phyloP scores from a whole-genome alignment of 2,329 filamentous ascomycete genomes.

The Pestalotiopsis sp. region DNA sequence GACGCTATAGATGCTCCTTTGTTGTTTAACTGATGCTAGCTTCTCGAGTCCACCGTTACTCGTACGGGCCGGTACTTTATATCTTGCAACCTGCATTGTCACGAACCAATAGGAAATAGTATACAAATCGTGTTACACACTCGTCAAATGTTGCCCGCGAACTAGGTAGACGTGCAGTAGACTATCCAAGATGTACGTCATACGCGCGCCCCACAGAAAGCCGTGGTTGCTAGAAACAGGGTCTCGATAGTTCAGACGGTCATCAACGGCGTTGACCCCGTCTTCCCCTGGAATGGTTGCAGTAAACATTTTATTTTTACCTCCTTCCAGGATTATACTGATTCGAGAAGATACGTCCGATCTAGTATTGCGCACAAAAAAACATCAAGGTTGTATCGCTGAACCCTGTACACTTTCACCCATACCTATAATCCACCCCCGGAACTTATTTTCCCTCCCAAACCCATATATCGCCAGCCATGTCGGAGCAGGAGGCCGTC shows the following conservation, averaged over 20 bases:
- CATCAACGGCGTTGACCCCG: not conserved
- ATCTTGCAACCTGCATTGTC: not conserved
- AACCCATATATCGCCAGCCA: not conserved
- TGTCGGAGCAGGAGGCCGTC: not conserved
- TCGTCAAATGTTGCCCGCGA: not conserved
- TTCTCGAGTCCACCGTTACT: not conserved
- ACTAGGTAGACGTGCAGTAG: not conserved
- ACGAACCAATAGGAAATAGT: not conserved
- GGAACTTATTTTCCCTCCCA: not conserved
- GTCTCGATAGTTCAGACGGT: slow-evolving; percentile 4
- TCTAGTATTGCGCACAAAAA: not conserved
- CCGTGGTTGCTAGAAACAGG: slow-evolving; percentile 1
- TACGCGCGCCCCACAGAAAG: slow-evolving; percentile 4
- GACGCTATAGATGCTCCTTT: no score
- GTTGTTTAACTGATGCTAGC: not conserved
- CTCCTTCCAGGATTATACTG: not conserved
- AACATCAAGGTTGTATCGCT: not conserved
- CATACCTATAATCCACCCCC: not conserved
- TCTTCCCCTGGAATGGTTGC: not conserved
- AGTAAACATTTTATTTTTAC: not conserved
- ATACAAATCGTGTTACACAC: not conserved
- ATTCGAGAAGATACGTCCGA: not conserved
- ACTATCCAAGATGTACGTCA: slow-evolving; percentile 10
- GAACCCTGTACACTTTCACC: not conserved
- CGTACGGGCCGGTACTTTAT: not conserved